Evolutionary conservation across 2,329 filamentous ascomycete species (phyloP).

Genomic region (Dactylellina cionopaga): DNA sequence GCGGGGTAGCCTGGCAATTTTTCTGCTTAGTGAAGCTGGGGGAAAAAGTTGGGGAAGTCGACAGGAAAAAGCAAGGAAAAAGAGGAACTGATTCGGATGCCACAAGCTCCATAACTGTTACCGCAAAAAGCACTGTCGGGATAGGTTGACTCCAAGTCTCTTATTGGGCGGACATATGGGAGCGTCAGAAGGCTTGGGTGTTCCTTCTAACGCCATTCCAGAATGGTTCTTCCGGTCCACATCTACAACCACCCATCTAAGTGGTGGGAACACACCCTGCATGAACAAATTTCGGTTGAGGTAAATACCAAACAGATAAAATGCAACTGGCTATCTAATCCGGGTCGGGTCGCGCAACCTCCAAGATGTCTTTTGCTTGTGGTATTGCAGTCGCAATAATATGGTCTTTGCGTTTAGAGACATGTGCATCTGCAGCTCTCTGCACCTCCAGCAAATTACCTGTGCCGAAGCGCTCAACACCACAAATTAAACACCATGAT

Average conservation of each 20-base stretch:
- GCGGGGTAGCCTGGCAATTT: conserved; percentile 39
- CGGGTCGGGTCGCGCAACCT: conserved; percentile 46
- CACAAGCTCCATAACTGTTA: not conserved
- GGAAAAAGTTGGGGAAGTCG: conserved; percentile 39
- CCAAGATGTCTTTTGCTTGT: conserved; percentile 19
- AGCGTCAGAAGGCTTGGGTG: conserved; percentile 16
- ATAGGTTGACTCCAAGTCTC: conserved; percentile 29
- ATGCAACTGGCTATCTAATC: conserved; percentile 42
- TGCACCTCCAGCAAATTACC: conserved; percentile 32
- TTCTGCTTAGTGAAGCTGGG: conserved; percentile 22
- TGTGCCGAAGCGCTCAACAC: conserved; percentile 39
- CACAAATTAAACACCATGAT: conserved; percentile 16
- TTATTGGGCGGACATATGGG: conserved; percentile 32
- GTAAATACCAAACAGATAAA: conserved; percentile 52
- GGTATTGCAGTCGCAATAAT: conserved; percentile 22
- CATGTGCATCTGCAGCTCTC: conserved; percentile 34
- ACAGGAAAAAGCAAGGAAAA: conserved; percentile 19
- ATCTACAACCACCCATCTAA: conserved; percentile 24
- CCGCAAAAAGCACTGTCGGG: not conserved
- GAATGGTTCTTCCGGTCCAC: conserved; percentile 51
- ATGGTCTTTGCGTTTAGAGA: conserved; percentile 19
- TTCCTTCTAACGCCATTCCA: conserved; percentile 44
- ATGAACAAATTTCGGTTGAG: conserved; percentile 53
- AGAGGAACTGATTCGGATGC: not conserved
- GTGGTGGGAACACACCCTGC: conserved; percentile 35